phyloP scores from a whole-genome alignment of 2,329 filamentous ascomycete species.

The Xylaria sp. region DNA sequence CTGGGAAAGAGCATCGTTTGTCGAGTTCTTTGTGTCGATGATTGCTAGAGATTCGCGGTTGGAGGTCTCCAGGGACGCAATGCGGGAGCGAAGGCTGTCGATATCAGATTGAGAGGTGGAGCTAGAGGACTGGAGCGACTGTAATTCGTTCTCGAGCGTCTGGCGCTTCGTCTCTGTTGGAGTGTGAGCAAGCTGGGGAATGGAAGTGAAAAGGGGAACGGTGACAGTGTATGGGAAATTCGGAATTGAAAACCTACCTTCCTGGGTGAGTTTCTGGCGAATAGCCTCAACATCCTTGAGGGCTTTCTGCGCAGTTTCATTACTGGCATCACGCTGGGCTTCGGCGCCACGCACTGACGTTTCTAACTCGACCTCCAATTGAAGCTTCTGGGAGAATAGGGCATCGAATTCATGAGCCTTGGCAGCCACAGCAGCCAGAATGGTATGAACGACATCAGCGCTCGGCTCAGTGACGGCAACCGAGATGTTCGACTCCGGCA shows the following conservation, averaged over 20 bases:
- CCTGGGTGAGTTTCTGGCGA: constrained; percentile 71
- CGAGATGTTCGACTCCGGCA: constrained; percentile 60
- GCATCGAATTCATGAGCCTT: constrained; percentile 81
- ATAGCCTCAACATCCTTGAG: constrained; percentile 78
- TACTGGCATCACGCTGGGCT: constrained; percentile 74
- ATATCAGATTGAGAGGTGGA: constrained; percentile 70
- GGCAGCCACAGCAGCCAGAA: constrained; percentile 67
- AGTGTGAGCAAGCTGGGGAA: constrained; percentile 14
- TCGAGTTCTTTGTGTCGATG: constrained; percentile 81
- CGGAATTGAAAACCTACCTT: constrained; percentile 53
- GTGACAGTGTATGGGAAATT: not conserved
- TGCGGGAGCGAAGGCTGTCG: constrained; percentile 72
- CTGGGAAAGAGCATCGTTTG: constrained; percentile 77
- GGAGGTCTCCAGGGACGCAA: constrained; percentile 80
- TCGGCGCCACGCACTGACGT: constrained; percentile 81
- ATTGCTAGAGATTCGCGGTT: constrained; percentile 87
- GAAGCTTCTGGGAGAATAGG: constrained; percentile 80
- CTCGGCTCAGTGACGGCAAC: constrained; percentile 64
- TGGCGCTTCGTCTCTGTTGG: constrained; percentile 67
- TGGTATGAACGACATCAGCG: constrained; percentile 65
- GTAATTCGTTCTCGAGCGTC: constrained; percentile 73
- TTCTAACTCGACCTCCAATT: constrained; percentile 87
- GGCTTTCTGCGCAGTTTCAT: constrained; percentile 74
- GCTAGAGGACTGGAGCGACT: constrained; percentile 68
- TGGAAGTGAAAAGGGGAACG: not conserved